Base-by-base conservation (phyloP, 2,329 filamentous ascomycete genomes). In the Colletotrichum truncatum region DNA sequence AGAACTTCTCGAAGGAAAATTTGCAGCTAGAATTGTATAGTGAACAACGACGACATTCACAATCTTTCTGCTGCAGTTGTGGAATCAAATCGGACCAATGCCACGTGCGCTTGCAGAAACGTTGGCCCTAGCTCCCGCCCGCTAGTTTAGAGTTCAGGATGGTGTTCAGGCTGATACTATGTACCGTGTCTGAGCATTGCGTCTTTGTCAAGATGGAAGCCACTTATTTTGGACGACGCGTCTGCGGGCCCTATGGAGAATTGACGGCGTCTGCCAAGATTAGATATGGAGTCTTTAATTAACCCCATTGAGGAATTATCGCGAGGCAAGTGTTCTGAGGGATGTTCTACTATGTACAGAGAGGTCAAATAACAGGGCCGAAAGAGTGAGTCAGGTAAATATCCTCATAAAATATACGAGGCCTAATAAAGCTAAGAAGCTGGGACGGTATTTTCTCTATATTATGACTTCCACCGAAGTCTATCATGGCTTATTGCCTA, bases 91-190 rank as follows among this genome's bases (percentile, higher is more conserved):
- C 12, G 23, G 45, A 34, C n/a, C 28, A 23, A 43, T 16, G 28
- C 62, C 41, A 56, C 34, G 57, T 62, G 62, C 34, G 34, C 21
- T 12, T 10, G 21, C 12, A 18, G 12, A 51, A 25, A 30, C 43
- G 41, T 30, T 43, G 49, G 28, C 16, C 55, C 39, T 51, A 55
- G 62, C 57, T 62, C 48, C 57, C 41, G 49, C n/a, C 25, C 25
- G 4, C 25, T 39, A 41, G 34, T 51, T 32, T 51, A 49, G 14
- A 36, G 18, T 45, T 62, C 58, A 51, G 62, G 62, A 48, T 5
- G 34, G 56, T 41, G 48, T 54, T 61, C 62, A 43, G 56, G 54
- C n/a, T n/a, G n/a, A n/a, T n/a, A n/a, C 39, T 6, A 30, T 28
- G n/a, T 18, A 53, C 21, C 5, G 46, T n/a, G n/a, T 36, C 30